Conservation (phyloP, 768 basidiomycete species). For the Stropharia rugosoannulata region DNA sequence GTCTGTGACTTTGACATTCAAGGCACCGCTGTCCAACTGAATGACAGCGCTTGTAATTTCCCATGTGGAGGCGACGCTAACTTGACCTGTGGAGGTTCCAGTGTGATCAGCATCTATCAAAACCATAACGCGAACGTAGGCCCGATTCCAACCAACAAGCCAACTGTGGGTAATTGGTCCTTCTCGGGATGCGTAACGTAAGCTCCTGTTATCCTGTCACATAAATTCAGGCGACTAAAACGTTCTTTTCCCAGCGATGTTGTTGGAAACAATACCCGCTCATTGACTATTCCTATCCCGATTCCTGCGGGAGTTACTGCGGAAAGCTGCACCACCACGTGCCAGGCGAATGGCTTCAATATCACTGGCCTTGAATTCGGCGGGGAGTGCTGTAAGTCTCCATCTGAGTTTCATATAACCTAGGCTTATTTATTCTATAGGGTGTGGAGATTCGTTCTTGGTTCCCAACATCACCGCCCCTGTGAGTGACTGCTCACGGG, state of each 20-base stretch:
- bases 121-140: conserved; percentile 8
- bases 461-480: conserved; percentile 6
- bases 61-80: conserved; percentile 16
- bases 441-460: conserved; percentile 14
- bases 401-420: background rate
- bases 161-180: conserved; percentile 11
- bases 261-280: conserved; percentile 9
- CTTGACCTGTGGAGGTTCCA: conserved; percentile 15
- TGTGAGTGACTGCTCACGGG: conserved; percentile 9
- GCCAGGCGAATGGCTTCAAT: conserved; percentile 11
- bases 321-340: conserved; percentile 14
- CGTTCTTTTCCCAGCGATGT: conserved; percentile 6
- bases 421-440: background rate
- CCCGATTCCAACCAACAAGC: conserved; percentile 14
- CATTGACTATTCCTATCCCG: conserved; percentile 11
- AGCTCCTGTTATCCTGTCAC: background rate
- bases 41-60: conserved; percentile 12
- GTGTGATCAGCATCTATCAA: conserved; percentile 16
- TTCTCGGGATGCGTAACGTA: conserved; percentile 17
- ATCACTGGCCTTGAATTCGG: conserved; percentile 20
- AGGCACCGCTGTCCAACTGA: conserved; percentile 15
- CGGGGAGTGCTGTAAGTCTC: conserved; percentile 17
- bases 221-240: background rate
- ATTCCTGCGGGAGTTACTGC: conserved; percentile 12
- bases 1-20: conserved; percentile 21